Evolutionary conservation across 805 yeast species (phyloP).

Genomic region (Priceomyces melissophilus): DNA sequence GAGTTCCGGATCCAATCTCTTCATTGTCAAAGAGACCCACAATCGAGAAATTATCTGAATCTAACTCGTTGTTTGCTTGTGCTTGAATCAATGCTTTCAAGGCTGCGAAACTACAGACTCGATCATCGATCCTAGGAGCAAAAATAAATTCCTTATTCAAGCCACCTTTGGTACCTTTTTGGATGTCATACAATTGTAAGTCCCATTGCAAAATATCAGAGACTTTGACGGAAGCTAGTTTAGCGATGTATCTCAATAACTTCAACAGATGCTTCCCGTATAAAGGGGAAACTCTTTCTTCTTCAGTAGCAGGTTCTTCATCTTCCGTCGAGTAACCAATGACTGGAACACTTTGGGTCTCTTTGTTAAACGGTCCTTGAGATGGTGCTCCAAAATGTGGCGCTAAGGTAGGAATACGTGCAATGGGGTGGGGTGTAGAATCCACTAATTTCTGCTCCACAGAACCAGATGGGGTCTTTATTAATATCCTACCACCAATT

Average conservation of each 20-base stretch:
- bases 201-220: constrained; percentile 28
- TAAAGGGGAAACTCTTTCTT: constrained; percentile 25
- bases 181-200: constrained; percentile 35
- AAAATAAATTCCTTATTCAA: constrained; percentile 32
- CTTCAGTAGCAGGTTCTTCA: constrained; percentile 19
- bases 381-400: constrained; percentile 32
- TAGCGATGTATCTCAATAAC: constrained; percentile 30
- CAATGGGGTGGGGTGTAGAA: constrained; percentile 35
- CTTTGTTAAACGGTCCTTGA: constrained; percentile 27
- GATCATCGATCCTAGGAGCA: constrained; percentile 40
- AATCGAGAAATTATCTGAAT: constrained; percentile 44
- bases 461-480: constrained; percentile 19
- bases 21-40: constrained; percentile 76
- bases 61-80: constrained; percentile 17
- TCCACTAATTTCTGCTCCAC: constrained; percentile 24
- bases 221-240: constrained; percentile 18
- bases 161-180: constrained; percentile 36
- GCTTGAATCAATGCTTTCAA: constrained; percentile 34
- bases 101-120: constrained; percentile 39
- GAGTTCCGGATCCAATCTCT: constrained; percentile 76
- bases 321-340: constrained; percentile 21
- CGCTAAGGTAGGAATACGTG: constrained; percentile 38
- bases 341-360: constrained; percentile 39
- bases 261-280: constrained; percentile 28
- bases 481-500: constrained; percentile 35